These are phyloP conservation scores for Laetiporus sulphureus DNA, from an alignment of 1,284 basidiomycete genomes.

Conservation along the genomic window DNA sequence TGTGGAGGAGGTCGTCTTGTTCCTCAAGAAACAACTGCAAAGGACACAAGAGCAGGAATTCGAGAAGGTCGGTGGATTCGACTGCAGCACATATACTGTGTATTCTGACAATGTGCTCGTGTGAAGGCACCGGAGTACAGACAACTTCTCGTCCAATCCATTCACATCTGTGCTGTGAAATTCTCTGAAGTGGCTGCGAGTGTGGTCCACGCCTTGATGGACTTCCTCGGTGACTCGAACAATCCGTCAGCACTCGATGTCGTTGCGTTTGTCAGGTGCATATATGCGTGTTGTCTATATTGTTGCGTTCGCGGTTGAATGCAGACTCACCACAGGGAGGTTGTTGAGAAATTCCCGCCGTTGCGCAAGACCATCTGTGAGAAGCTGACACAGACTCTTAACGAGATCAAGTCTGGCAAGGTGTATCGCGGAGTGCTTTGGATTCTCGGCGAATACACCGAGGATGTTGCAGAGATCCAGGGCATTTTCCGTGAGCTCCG, in stretches of 20 bases:
- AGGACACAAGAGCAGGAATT: slow-evolving; percentile 83
- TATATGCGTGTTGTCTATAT: slow-evolving; percentile 2
- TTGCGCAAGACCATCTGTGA: slow-evolving; percentile 83
- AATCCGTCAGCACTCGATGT: slow-evolving; percentile 96
- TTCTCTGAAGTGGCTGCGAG: slow-evolving; percentile 98
- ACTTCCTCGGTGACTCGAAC: slow-evolving; percentile 95
- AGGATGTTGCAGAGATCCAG: slow-evolving; percentile 60
- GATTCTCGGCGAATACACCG: slow-evolving; percentile 97
- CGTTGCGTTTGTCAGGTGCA: slow-evolving; percentile 86
- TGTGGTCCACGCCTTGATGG: slow-evolving; percentile 96
- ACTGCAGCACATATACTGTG: slow-evolving; percentile 1
- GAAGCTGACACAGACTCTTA: slow-evolving; percentile 80
- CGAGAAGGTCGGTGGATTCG: slow-evolving; percentile 57
- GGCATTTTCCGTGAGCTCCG: slow-evolving; percentile 78
- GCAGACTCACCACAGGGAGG: slow-evolving; percentile 51
- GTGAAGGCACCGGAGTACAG: slow-evolving; percentile 86
- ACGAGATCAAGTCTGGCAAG: slow-evolving; percentile 94
- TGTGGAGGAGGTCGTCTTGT: slow-evolving; percentile 95
- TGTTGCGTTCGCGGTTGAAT: background rate
- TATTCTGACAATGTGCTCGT: slow-evolving; percentile 5
- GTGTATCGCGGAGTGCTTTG: slow-evolving; percentile 96
- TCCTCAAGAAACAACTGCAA: slow-evolving; percentile 97
- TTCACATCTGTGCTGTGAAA: slow-evolving; percentile 94
- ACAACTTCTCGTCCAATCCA: slow-evolving; percentile 95
- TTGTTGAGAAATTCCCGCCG: slow-evolving; percentile 96